Evolutionary conservation across 768 basidiomycete species (phyloP).

Genomic region (Auriscalpium vulgare): DNA sequence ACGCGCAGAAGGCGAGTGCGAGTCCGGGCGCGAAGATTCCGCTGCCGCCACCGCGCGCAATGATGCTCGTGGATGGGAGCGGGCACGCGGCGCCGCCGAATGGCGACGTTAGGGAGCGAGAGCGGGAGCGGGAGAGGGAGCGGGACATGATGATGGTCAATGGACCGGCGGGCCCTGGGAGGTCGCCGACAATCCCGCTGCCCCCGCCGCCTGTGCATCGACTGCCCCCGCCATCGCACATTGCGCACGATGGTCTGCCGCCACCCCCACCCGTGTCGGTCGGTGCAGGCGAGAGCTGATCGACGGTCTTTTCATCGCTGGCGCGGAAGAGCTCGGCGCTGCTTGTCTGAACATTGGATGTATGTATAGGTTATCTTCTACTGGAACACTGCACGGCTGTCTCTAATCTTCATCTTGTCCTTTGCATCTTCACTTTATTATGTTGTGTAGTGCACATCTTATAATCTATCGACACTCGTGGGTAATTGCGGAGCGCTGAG

Average conservation of each 20-base stretch:
- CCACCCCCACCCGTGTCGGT: constrained; percentile 4
- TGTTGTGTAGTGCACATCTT: no score
- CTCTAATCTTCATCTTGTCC: no score
- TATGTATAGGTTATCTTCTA: neutral
- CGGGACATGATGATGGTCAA: neutral
- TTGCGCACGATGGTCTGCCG: neutral
- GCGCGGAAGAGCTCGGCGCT: neutral
- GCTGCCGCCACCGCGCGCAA: neutral
- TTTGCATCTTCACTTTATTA: no score
- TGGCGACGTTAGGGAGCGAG: constrained; percentile 10
- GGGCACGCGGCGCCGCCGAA: constrained; percentile 10
- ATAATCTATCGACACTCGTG: no score
- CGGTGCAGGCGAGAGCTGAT: constrained; percentile 6
- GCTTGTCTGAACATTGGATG: neutral
- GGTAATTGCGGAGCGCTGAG: no score
- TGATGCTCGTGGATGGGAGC: neutral
- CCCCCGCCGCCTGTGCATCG: constrained; percentile 3
- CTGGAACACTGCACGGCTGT: no score
- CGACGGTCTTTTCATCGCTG: neutral
- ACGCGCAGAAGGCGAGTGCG: neutral
- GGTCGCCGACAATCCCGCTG: neutral
- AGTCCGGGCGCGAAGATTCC: constrained; percentile 1
- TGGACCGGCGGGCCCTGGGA: neutral
- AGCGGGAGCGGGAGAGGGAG: neutral
- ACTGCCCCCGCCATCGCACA: neutral